These are phyloP conservation scores for Penicillium concentricum DNA, from an alignment of 2,329 filamentous ascomycete species.

Conservation along the genomic window DNA sequence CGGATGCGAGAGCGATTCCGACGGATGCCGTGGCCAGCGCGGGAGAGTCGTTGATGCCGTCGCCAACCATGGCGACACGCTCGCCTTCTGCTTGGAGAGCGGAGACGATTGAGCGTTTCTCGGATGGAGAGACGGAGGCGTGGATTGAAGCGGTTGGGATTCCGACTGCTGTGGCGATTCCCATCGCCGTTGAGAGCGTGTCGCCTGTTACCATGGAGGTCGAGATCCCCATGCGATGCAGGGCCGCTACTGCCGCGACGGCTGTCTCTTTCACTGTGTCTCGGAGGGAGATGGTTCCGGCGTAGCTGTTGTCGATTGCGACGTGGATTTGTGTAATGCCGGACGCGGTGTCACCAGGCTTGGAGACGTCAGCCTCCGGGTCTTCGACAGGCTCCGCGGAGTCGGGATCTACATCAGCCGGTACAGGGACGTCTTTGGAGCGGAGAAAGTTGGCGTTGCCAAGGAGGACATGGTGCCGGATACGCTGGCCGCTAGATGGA, in stretches of 20 bases:
- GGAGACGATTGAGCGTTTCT: constrained; percentile 84
- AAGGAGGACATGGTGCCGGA: constrained; percentile 74
- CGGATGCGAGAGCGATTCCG: constrained; percentile 87
- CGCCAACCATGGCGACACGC: constrained; percentile 92
- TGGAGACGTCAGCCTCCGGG: constrained; percentile 28
- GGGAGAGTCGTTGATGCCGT: constrained; percentile 97
- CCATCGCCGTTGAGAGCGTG: constrained; percentile 76
- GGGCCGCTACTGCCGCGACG: constrained; percentile 73
- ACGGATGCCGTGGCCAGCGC: constrained; percentile 89
- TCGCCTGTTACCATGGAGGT: constrained; percentile 94
- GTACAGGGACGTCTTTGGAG: constrained; percentile 62
- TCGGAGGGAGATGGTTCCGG: constrained; percentile 77
- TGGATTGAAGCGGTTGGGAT: constrained; percentile 74
- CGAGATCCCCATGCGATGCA: constrained; percentile 80
- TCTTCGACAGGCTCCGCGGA: constrained; percentile 22
- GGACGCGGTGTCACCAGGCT: constrained; percentile 44
- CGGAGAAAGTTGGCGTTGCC: constrained; percentile 78
- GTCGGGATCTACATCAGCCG: constrained; percentile 41
- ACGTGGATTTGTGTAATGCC: constrained; percentile 91
- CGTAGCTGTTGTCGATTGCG: constrained; percentile 77
- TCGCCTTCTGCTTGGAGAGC: constrained; percentile 72
- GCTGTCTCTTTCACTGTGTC: constrained; percentile 92
- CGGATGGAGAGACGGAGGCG: constrained; percentile 83
- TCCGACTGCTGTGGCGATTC: constrained; percentile 79
- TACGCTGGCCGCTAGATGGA: constrained; percentile 63